A percentile compares a stretch with the other conserved stretches of the same genome.
phyloP scores from a whole-genome alignment of 1,284 basidiomycete genomes.

The Pisolithus thermaeus region DNA sequence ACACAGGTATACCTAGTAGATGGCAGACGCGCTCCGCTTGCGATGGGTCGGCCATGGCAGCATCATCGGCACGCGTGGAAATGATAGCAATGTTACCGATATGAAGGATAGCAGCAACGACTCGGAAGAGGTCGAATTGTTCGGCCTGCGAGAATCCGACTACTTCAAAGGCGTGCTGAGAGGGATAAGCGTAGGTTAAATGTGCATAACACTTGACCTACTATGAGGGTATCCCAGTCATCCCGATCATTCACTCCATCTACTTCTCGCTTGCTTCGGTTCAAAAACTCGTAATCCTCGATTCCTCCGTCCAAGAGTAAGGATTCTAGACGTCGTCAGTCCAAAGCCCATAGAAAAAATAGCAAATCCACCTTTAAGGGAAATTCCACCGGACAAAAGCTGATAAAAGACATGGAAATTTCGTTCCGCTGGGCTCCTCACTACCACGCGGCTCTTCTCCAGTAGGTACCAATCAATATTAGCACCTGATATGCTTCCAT shows the following conservation, averaged over 20 bases:
- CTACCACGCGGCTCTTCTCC: slow-evolving; percentile 94
- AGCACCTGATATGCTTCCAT: slow-evolving; percentile 95
- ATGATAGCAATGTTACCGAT: slow-evolving; percentile 91
- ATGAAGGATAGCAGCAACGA: slow-evolving; percentile 91
- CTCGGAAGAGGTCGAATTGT: slow-evolving; percentile 91
- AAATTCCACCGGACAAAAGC: slow-evolving; percentile 62
- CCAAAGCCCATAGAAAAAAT: not conserved
- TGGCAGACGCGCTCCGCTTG: slow-evolving; percentile 91
- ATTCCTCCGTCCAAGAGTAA: slow-evolving; percentile 74
- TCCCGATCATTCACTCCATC: slow-evolving; percentile 92
- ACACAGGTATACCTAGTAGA: slow-evolving; percentile 85
- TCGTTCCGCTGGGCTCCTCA: slow-evolving; percentile 84
- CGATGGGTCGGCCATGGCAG: slow-evolving; percentile 75
- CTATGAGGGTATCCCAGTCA: slow-evolving; percentile 83
- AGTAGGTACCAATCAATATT: slow-evolving; percentile 99
- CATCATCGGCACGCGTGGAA: slow-evolving; percentile 82
- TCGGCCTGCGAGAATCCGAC: slow-evolving; percentile 85
- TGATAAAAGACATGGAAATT: slow-evolving; percentile 99
- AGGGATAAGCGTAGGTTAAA: not conserved
- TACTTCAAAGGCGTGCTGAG: slow-evolving; percentile 71
- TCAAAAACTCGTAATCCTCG: slow-evolving; percentile 88
- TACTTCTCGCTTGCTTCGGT: slow-evolving; percentile 83
- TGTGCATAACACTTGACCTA: slow-evolving; percentile 23
- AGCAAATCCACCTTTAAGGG: slow-evolving; percentile 51
- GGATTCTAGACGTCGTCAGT: slow-evolving; percentile 43